phyloP scores from a whole-genome alignment of 768 basidiomycete genomes.

The Rhodocollybia butyracea region DNA sequence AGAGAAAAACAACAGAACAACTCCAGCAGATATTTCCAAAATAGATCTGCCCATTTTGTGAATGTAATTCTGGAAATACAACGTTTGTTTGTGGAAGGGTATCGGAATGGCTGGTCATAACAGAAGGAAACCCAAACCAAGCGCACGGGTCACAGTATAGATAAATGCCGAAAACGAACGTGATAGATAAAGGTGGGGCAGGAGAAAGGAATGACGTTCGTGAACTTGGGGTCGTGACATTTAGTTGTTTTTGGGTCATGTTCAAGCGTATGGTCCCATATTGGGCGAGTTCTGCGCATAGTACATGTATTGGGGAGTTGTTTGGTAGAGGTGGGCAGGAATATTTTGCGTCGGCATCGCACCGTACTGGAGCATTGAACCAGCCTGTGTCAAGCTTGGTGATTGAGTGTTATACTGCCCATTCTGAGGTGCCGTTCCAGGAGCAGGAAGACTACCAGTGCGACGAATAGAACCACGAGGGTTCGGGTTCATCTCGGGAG shows the following conservation, averaged over 20 bases:
- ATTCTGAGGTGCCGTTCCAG: slow-evolving; percentile 38
- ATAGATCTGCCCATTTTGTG: slow-evolving; percentile 20
- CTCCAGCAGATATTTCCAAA: slow-evolving; percentile 27
- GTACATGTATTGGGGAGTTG: slow-evolving; percentile 63
- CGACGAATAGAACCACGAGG: slow-evolving; percentile 52
- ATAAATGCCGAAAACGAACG: slow-evolving; percentile 27
- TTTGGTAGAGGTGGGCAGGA: slow-evolving; percentile 66
- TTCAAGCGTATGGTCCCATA: slow-evolving; percentile 71
- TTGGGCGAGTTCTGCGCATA: slow-evolving; percentile 77
- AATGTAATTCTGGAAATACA: slow-evolving; percentile 28
- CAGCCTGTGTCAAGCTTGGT: slow-evolving; percentile 54
- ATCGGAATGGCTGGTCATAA: slow-evolving; percentile 25
- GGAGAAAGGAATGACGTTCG: slow-evolving; percentile 37
- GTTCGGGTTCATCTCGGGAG: slow-evolving; percentile 41
- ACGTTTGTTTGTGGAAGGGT: slow-evolving; percentile 30
- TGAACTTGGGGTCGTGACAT: slow-evolving; percentile 32
- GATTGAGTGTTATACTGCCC: slow-evolving; percentile 60
- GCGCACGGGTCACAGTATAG: slow-evolving; percentile 26
- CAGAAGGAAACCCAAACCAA: slow-evolving; percentile 30
- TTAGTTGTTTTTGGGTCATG: background rate
- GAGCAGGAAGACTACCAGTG: slow-evolving; percentile 44
- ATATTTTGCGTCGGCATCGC: slow-evolving; percentile 57
- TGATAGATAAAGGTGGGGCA: slow-evolving; percentile 28
- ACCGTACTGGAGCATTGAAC: slow-evolving; percentile 58
- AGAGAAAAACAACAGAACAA: slow-evolving; percentile 31